These are phyloP conservation scores for Aspergillus sparsus DNA, from an alignment of 495 filamentous ascomycete genomes.

Conservation along the genomic window DNA sequence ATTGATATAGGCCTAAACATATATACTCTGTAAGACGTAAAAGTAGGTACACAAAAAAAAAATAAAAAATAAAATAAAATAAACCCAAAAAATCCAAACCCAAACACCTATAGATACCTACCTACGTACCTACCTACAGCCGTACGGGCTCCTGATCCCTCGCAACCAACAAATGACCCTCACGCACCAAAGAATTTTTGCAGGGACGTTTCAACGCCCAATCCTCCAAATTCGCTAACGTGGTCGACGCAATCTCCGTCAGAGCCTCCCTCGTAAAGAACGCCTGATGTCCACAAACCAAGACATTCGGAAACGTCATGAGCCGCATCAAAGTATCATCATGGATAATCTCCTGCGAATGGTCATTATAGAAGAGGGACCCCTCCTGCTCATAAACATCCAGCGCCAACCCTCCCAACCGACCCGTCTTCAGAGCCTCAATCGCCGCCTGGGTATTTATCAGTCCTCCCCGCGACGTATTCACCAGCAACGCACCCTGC, in stretches of 20 bases:
- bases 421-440: conserved; percentile 57
- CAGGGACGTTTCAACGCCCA: conserved; percentile 30
- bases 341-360: conserved; percentile 65
- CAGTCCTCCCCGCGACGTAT: conserved; percentile 66
- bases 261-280: conserved; percentile 71
- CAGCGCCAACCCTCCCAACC: conserved; percentile 70
- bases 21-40: no score
- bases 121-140: conserved; percentile 26
- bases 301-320: conserved; percentile 69
- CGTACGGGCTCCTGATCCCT: conserved; percentile 38
- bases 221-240: conserved; percentile 54
- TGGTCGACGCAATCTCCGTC: conserved; percentile 62
- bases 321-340: conserved; percentile 69
- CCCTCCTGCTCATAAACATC: conserved; percentile 86
- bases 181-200: conserved; percentile 37
- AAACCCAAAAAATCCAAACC: neutral
- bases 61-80: conserved; percentile 1
- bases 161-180: conserved; percentile 36
- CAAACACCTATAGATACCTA: no score
- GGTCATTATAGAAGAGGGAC: conserved; percentile 64
- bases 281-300: conserved; percentile 68
- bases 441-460: conserved; percentile 62
- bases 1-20: no score
- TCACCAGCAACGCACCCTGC: conserved; percentile 61
- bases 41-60: no score